These are phyloP conservation scores for Thalia dealbata DNA, from an alignment of 176 grass and related monocot genomes.

Conservation along the genomic window DNA sequence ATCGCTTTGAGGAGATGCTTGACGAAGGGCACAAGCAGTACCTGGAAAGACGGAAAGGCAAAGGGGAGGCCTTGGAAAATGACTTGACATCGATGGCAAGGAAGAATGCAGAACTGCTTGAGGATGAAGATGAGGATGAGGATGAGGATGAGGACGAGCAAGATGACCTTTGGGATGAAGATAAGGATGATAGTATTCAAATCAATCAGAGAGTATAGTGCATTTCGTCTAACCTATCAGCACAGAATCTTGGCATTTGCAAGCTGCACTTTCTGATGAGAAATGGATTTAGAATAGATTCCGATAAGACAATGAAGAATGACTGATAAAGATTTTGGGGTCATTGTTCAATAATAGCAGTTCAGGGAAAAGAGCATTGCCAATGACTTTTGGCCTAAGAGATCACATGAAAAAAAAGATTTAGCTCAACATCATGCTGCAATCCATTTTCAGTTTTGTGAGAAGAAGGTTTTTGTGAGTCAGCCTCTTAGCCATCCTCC, in stretches of 20 bases:
- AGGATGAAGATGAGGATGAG: not conserved
- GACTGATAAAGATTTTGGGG: not conserved
- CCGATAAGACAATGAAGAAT: not conserved
- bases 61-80: constrained; percentile 40
- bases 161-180: not conserved
- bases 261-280: not conserved
- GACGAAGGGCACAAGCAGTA: constrained; percentile 61
- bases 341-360: not conserved
- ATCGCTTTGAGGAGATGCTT: constrained; percentile 58
- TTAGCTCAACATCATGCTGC: not conserved
- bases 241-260: not conserved
- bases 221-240: not conserved
- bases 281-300: not conserved
- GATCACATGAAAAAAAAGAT: not conserved
- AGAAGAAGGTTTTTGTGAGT: constrained; percentile 14
- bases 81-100: constrained; percentile 11
- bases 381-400: not conserved
- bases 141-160: not conserved
- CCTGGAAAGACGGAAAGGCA: constrained; percentile 47
- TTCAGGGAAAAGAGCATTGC: not conserved
- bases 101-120: not conserved
- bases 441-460: not conserved
- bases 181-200: not conserved
- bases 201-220: not conserved
- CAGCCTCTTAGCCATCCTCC: not conserved